These are phyloP conservation scores for Hypoxylon sp. DNA, from an alignment of 2,329 filamentous ascomycete species.

Conservation along the genomic window DNA sequence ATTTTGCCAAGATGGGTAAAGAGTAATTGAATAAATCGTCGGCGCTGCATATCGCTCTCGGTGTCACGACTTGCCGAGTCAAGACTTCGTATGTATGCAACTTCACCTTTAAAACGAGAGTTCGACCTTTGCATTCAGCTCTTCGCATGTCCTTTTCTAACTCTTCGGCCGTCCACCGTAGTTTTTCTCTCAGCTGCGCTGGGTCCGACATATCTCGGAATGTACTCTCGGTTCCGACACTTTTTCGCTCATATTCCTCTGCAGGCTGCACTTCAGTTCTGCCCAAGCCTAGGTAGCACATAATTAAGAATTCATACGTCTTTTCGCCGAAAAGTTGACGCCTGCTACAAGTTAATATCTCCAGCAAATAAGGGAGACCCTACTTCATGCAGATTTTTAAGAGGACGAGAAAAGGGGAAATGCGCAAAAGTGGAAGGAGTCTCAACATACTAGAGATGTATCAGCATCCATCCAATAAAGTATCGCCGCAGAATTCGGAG, in stretches of 20 bases:
- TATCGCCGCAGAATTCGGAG: not conserved
- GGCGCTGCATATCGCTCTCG: conserved; percentile 78
- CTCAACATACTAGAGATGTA: conserved; percentile 30
- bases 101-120: conserved; percentile 92
- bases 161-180: conserved; percentile 85
- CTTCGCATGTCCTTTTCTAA: conserved; percentile 86
- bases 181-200: conserved; percentile 78
- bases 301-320: conserved; percentile 86
- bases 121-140: conserved; percentile 90
- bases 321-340: conserved; percentile 90
- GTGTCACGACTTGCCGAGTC: conserved; percentile 83
- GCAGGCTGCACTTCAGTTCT: conserved; percentile 87
- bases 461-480: conserved; percentile 16
- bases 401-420: not conserved
- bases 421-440: conserved; percentile 3
- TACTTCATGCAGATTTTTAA: not conserved
- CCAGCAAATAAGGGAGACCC: not conserved
- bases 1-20: conserved; percentile 84
- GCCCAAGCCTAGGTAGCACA: conserved; percentile 87
- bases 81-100: conserved; percentile 93
- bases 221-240: conserved; percentile 92
- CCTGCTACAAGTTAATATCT: conserved; percentile 25
- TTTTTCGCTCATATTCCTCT: conserved; percentile 92
- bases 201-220: conserved; percentile 85
- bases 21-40: conserved; percentile 88